phyloP scores from a whole-genome alignment of 1,139 yeast genomes.

The Debaryomyces subglobosus region DNA sequence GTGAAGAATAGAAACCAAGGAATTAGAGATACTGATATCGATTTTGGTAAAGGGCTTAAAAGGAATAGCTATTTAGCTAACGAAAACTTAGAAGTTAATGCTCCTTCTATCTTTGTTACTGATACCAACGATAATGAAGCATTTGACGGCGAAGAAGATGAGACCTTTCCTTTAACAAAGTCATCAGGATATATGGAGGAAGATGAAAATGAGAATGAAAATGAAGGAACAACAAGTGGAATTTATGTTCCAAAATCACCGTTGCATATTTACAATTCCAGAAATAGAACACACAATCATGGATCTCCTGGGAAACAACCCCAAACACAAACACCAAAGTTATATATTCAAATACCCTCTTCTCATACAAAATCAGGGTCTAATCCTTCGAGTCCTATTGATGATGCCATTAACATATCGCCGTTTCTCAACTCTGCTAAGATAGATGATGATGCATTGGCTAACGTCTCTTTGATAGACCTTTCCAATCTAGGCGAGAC shows the following conservation, averaged over 20 bases:
- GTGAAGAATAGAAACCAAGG: constrained; percentile 32
- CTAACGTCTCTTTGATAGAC: constrained; percentile 24
- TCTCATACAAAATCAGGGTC: constrained; percentile 2
- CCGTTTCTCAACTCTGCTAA: constrained; percentile 12
- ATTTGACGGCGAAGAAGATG: constrained; percentile 12
- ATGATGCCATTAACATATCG: constrained; percentile 8
- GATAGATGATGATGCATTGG: constrained; percentile 7
- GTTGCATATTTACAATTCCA: constrained; percentile 24
- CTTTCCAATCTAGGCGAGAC: constrained; percentile 28
- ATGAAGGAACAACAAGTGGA: constrained; percentile 22
- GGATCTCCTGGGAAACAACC: constrained; percentile 10
- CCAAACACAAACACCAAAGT: constrained; percentile 17
- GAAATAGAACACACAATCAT: constrained; percentile 12
- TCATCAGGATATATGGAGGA: constrained; percentile 5
- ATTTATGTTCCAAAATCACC: constrained; percentile 39
- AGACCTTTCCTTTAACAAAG: constrained; percentile 12
- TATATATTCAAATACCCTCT: constrained; percentile 24
- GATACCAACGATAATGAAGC: constrained; percentile 12
- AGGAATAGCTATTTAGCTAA: constrained; percentile 34
- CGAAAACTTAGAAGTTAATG: constrained; percentile 19
- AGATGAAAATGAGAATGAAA: constrained; percentile 11
- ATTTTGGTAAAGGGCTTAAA: constrained; percentile 29
- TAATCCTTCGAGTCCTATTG: constrained; percentile 1
- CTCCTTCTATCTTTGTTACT: constrained; percentile 23
- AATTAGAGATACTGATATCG: constrained; percentile 29